A percentile compares a stretch with the other conserved stretches of the same genome.
These are phyloP conservation scores for Kingdonia uniflora DNA, from an alignment of 164 flowering plant genomes.

Conservation along the genomic window DNA sequence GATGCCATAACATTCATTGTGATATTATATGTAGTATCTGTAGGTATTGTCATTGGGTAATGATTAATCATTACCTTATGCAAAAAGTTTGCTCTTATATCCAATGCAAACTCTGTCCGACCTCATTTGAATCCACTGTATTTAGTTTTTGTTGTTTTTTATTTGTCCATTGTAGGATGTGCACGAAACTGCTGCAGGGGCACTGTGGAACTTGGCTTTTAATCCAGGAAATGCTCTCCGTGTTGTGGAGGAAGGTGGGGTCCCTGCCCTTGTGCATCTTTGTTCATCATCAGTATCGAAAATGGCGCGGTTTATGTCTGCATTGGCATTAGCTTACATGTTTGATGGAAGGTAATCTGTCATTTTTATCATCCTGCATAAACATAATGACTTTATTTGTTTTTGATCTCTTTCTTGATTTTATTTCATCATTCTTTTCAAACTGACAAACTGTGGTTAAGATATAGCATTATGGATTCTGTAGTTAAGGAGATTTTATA, in stretches of 20 bases:
- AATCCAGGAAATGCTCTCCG: constrained; percentile 94
- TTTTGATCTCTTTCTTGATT: not conserved
- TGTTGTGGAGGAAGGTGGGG: constrained; percentile 96
- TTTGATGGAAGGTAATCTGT: constrained; percentile 86
- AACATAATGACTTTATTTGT: not conserved
- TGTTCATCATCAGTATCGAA: constrained; percentile 83
- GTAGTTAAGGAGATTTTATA: not conserved
- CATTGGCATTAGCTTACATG: constrained; percentile 92
- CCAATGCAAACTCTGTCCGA: no score
- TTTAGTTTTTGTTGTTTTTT: not conserved
- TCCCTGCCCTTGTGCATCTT: constrained; percentile 76
- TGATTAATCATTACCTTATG: no score
- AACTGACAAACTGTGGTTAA: no score
- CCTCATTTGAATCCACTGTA: not conserved
- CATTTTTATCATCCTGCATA: constrained; percentile 1
- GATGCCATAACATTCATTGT: no score
- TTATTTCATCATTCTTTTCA: no score
- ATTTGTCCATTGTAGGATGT: constrained; percentile 53
- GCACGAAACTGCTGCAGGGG: constrained; percentile 99
- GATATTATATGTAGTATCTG: no score
- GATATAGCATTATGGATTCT: no score
- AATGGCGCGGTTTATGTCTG: constrained; percentile 99
- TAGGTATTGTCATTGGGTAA: no score
- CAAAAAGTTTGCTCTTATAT: no score
- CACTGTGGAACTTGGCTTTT: constrained; percentile 98